Base-by-base conservation (phyloP, 2,329 filamentous ascomycete genomes). In the Tolypocladium ophioglossoides region DNA sequence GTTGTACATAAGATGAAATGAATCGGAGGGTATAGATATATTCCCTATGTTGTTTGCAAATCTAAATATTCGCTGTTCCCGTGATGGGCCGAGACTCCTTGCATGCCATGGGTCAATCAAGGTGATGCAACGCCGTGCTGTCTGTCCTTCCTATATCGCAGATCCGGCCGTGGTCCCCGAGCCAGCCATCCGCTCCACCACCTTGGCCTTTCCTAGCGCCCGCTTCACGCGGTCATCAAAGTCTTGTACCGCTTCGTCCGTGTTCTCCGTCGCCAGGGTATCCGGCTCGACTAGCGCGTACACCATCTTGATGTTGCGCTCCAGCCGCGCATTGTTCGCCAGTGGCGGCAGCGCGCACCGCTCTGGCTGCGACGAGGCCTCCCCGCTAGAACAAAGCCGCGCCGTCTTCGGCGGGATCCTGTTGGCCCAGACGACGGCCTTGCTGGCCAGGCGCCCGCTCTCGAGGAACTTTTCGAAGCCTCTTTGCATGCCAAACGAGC, bases 401-500 rank as follows among this genome's bases (percentile, higher is more conserved):
- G 58, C 51, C 57, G 58, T 44, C 56, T 60, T 54, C 54, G 58
- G 46, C 1, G 67, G 74, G 12, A 91, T 70, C 53, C 91, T 78
- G 56, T 88, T 87, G 14, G 85, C 84, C 91, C 92, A 97, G n/a
- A 97, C 77, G 27, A 87, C 72, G 16, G 89, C 84, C 63, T 84
- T 85, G 47, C 90, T 89, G 62, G 92, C 86, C 35, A 97, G 71
- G 55, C 79, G 78, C 2, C 92, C 92, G 68, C 90, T 81, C 58
- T 90, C 85, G 44, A 87, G 67, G 65, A 95, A 96, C 72, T 96
- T 97, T 63, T 96, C 89, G 63, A 94, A 97, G 0, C 91, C 92
- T 59, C 91, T 94, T 67, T 95, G 87, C 44, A 97, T 82, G 0
- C 92, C 94, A 66, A 97, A 90, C 22, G 90, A 82, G 52, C 91